Evolutionary conservation across 441 rosid species (phyloP).

Genomic region (Erodium texanum): DNA sequence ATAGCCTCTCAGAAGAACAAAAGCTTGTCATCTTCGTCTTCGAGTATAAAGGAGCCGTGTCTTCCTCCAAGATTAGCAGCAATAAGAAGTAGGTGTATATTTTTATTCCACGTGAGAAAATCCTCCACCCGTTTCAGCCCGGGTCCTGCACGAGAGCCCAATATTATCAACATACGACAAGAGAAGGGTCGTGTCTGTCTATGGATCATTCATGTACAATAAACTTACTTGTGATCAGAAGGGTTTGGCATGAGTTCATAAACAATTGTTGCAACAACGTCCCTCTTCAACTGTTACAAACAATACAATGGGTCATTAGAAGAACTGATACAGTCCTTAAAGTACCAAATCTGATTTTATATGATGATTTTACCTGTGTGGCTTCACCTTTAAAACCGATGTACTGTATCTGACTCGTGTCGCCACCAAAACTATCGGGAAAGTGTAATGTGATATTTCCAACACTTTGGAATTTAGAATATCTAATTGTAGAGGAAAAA

Average conservation of each 20-base stretch:
- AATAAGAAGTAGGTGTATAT: neutral
- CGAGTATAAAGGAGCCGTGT: neutral
- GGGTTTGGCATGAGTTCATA: conserved; percentile 92
- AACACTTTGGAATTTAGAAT: conserved; percentile 78
- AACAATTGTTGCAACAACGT: conserved; percentile 79
- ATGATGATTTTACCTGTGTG: conserved; percentile 51
- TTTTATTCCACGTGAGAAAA: conserved; percentile 61
- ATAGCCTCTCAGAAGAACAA: too few relatives aligned
- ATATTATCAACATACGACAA: neutral
- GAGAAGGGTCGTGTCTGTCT: too few relatives aligned
- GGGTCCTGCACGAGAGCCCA: conserved; percentile 40
- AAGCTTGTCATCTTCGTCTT: neutral
- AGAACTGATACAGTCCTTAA: neutral
- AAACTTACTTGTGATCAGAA: conserved; percentile 91
- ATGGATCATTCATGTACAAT: too few relatives aligned
- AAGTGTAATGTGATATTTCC: conserved; percentile 79
- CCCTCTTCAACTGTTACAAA: conserved; percentile 72
- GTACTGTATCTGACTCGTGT: conserved; percentile 59
- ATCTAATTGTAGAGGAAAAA: conserved; percentile 34
- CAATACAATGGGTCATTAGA: conserved; percentile 17
- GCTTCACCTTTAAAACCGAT: conserved; percentile 97
- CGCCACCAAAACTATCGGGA: conserved; percentile 76
- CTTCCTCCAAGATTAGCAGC: too few relatives aligned
- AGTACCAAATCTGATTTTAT: conserved; percentile 15
- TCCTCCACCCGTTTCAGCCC: conserved; percentile 56